Evolutionary conservation across 2,329 filamentous ascomycete genomes (phyloP), one percentile per base, ranked within the genome.

Genomic region (Mycosphaerella sp.): DNA sequence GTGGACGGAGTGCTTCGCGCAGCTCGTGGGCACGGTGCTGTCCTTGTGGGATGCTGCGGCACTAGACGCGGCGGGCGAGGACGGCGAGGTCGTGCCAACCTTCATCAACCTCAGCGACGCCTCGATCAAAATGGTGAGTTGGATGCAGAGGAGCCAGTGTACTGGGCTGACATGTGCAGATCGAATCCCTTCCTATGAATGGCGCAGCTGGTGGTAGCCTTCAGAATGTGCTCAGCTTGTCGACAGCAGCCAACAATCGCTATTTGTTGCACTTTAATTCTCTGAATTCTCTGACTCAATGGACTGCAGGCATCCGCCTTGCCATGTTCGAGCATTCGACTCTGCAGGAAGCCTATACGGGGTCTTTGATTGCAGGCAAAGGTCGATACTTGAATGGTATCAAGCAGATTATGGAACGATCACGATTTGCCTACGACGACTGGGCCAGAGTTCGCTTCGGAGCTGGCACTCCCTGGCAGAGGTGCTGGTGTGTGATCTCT

Each of bases 41-140:
- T 96, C 93, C 6, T 76, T 97, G 47, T 98, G 93, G 93, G 92
- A 98, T 72, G 91, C 92, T 23, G 84, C 87, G 60, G 90, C 93
- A 69, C 79, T 97, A 55, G 93, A 98, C 73, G 84, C 83, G 39
- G 91, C 89, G 10, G 89, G 88, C 36, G 85, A 89, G 63, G 83
- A 93, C 65, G 87, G 85, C 60, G 88, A 95, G 67, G 87, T 95
- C 45, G 76, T 92, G 41, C 89, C 90, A 32, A 93, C 88, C 48
- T 98, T 96, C 69, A 91, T 98, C 70, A 98, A 98, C 67, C 74
- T 98, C 56, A 95, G 93, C 6, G 93, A 98, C 78, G 93, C 93
- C 17, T 95, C 93, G 0, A 90, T 98, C 64, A 95, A 95, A 72
- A 96, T 97, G 90, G 93, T 96, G 48, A 38, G 57, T 44, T 21